Evolutionary conservation across 495 filamentous ascomycete species (phyloP).

Genomic region (Chaetomium tenue): DNA sequence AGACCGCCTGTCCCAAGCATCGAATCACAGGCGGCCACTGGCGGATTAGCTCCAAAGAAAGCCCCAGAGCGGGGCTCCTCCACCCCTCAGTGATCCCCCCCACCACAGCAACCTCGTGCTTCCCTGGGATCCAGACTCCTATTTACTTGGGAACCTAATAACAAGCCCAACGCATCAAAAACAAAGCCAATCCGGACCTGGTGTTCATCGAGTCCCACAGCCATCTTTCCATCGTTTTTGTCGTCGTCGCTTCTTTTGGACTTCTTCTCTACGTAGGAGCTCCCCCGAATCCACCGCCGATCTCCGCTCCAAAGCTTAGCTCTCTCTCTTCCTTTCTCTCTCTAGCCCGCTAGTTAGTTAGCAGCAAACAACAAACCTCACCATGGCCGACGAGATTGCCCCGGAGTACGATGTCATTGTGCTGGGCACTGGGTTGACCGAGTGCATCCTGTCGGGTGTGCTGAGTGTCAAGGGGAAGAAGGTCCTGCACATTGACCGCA

Average conservation of each 20-base stretch:
- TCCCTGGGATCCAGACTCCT: conserved; percentile 10
- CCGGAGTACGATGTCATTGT: conserved; percentile 98
- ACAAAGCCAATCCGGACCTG: conserved; percentile 8
- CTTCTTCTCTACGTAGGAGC: conserved; percentile 1
- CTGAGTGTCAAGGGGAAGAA: conserved; percentile 98
- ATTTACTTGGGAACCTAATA: conserved; percentile 16
- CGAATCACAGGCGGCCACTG: conserved; percentile 30
- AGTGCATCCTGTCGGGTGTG: conserved; percentile 97
- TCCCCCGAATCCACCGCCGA: not conserved
- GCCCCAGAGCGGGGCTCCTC: conserved; percentile 30
- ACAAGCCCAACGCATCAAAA: conserved; percentile 18
- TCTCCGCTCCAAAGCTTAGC: conserved; percentile 1
- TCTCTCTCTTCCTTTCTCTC: not conserved
- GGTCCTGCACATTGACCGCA: conserved; percentile 97
- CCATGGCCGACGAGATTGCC: conserved; percentile 88
- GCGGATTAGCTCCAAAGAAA: conserved; percentile 25
- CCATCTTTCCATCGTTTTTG: not conserved
- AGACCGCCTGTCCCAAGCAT: conserved; percentile 31
- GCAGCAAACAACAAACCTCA: conserved; percentile 6
- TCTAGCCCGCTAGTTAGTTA: conserved; percentile 1
- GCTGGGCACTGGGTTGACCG: conserved; percentile 94
- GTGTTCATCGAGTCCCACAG: conserved; percentile 13
- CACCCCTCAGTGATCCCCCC: conserved; percentile 23
- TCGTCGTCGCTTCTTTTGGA: not conserved
- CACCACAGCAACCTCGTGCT: conserved; percentile 18